Base-by-base conservation (phyloP, 2,329 filamentous ascomycete genomes). In the Colletotrichum liriopes region DNA sequence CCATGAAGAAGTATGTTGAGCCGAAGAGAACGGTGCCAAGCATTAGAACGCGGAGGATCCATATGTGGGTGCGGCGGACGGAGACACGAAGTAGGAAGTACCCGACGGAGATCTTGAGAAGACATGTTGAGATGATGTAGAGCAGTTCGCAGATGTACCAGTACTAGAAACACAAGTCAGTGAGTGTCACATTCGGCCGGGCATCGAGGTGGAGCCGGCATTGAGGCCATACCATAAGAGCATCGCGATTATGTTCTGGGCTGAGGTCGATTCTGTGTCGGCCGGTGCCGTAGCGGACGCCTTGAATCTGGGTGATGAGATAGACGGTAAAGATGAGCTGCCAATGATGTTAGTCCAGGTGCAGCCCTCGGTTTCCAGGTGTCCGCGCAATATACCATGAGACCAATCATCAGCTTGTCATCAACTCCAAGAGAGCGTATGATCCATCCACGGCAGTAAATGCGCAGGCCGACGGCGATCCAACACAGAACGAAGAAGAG, bases 121-220 rank as follows among this genome's bases (percentile, higher is more conserved):
- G 73, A 35, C 73, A 74, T 65, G 79, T 81, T 1, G 78, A 76
- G 12, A 84, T 66, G 32, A 84, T 80, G 70, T 85, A 85, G 37
- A 82, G 77, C 0, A 81, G 78, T 67, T 85, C 83, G 61, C 83
- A 84, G n/a, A 81, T 80, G 81, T 82, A 85, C 78, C 80, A 81
- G 75, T 77, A 80, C 78, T 81, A 39, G 37, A 16, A 5, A n/a
- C 0, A n/a, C 6, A 1, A 32, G 66, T 76, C 41, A 76, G 65
- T 41, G n/a, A 52, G 0, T 3, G 32, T 14, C 26, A 26, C 1
- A 20, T 16, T 37, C n/a, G 26, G 35, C 3, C 18, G 47, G 8
- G 20, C 4, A 20, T 12, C n/a, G 35, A 26, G 5, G n/a, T 26
- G 23, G n/a, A 41, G 35, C 14, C 14, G 16, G 39, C 9, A 29